phyloP scores from a whole-genome alignment of 805 yeast genomes.

The Wickerhamiella kazuoi region DNA sequence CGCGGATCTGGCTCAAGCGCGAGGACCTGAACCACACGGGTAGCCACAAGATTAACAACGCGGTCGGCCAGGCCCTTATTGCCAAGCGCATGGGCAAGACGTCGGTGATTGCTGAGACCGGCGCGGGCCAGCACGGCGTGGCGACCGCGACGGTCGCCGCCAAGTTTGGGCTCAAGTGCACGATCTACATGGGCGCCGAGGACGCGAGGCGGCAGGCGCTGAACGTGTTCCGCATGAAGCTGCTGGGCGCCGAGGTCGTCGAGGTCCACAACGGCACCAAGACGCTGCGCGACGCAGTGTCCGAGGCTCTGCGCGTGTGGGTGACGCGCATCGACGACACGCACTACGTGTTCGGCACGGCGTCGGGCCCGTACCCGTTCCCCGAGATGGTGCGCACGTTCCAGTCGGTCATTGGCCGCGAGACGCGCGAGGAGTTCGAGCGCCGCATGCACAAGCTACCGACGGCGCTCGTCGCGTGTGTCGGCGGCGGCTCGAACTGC shows the following conservation, averaged over 20 bases:
- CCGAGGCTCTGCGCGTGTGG: conserved; percentile 94
- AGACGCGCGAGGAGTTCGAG: conserved; percentile 80
- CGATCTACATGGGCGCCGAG: conserved; percentile 97
- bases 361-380: conserved; percentile 98
- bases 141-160: conserved; percentile 36
- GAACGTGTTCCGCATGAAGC: conserved; percentile 93
- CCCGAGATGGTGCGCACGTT: conserved; percentile 95
- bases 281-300: conserved; percentile 93
- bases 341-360: conserved; percentile 93
- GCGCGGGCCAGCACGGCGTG: conserved; percentile 36
- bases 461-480: conserved; percentile 92
- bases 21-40: conserved; percentile 55
- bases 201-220: conserved; percentile 97
- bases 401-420: conserved; percentile 93
- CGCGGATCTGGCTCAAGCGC: conserved; percentile 92
- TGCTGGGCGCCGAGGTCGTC: conserved; percentile 87
- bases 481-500: conserved; percentile 97
- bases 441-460: conserved; percentile 58
- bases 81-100: conserved; percentile 30
- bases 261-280: conserved; percentile 89
- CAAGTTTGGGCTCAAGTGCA: conserved; percentile 71
- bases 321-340: conserved; percentile 72
- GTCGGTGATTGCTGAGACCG: conserved; percentile 31
- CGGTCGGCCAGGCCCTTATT: conserved; percentile 28
- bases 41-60: conserved; percentile 31